phyloP scores from a whole-genome alignment of 192 early-diverging fungal species.

The Coemansia sp. region DNA sequence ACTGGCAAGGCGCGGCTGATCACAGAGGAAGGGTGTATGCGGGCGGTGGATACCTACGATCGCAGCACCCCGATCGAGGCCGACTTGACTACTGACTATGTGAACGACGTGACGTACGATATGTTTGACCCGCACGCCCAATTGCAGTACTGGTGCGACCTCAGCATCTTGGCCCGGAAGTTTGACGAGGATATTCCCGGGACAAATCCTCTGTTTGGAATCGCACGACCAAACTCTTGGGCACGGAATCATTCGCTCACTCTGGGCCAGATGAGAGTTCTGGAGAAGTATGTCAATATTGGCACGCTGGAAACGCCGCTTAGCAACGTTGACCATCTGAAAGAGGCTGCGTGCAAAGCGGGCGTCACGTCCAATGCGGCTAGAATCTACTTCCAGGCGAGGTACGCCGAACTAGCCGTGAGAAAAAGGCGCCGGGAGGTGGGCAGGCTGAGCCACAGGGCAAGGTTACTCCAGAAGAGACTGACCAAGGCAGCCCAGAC shows the following conservation, averaged over 20 bases:
- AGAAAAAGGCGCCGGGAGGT: neutral
- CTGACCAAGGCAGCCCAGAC: no score
- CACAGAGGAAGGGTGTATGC: conserved; percentile 7
- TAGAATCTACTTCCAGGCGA: conserved; percentile 18
- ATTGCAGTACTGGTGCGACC: conserved; percentile 13
- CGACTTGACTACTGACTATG: conserved; percentile 5
- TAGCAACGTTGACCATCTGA: neutral
- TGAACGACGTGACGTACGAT: conserved; percentile 17
- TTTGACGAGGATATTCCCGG: neutral
- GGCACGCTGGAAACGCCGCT: conserved; percentile 9
- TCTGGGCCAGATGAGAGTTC: neutral
- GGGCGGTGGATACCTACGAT: neutral
- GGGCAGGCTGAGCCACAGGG: neutral
- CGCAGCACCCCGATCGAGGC: neutral
- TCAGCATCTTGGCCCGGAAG: conserved; percentile 5
- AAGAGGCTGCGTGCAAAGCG: conserved; percentile 17
- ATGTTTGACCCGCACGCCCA: conserved; percentile 3
- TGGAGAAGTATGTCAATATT: conserved; percentile 10
- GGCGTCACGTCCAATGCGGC: conserved; percentile 15
- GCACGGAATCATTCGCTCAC: neutral
- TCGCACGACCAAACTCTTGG: conserved; percentile 16
- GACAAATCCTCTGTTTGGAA: conserved; percentile 13
- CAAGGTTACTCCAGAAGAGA: no score
- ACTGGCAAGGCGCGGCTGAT: conserved; percentile 21
- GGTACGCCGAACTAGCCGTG: no score